Evolutionary conservation across 2,329 filamentous ascomycete genomes (phyloP).

Genomic region (Aspergillus sp.): DNA sequence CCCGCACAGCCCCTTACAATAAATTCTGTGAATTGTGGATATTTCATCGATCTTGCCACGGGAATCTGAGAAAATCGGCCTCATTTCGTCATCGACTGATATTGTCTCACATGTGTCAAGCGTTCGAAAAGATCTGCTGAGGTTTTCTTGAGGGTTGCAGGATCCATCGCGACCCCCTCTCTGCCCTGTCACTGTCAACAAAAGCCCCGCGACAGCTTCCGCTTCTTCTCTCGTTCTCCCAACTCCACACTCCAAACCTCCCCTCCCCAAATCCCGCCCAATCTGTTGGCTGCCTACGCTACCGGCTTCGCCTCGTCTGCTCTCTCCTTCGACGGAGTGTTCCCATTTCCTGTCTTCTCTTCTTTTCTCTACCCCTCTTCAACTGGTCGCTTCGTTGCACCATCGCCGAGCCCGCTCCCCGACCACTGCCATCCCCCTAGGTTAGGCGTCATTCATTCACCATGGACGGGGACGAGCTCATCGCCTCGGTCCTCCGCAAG

Average conservation of each 20-base stretch:
- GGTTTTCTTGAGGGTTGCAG: slow-evolving; percentile 5
- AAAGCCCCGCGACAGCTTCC: slow-evolving; percentile 23
- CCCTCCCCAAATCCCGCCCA: slow-evolving; percentile 2
- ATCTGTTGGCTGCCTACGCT: slow-evolving; percentile 9
- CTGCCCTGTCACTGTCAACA: slow-evolving; percentile 24
- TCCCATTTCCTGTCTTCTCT: not conserved
- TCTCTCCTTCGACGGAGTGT: not conserved
- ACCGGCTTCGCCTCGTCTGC: slow-evolving; percentile 9
- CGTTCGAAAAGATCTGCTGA: slow-evolving; percentile 2
- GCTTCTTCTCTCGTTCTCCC: slow-evolving; percentile 12
- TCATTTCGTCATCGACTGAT: slow-evolving; percentile 14
- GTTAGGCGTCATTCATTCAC: slow-evolving; percentile 31
- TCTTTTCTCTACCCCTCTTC: not conserved
- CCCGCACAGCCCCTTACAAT: slow-evolving; percentile 7
- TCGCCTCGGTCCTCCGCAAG: slow-evolving; percentile 87
- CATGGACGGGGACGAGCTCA: slow-evolving; percentile 62
- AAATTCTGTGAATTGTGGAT: slow-evolving; percentile 1
- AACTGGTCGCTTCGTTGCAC: slow-evolving; percentile 13
- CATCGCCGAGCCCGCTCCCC: slow-evolving; percentile 17
- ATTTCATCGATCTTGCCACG: slow-evolving; percentile 10
- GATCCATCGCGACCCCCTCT: slow-evolving; percentile 6
- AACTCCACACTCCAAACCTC: slow-evolving; percentile 15
- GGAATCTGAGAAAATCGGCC: not conserved
- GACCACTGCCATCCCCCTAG: slow-evolving; percentile 4
- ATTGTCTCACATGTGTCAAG: slow-evolving; percentile 14